phyloP scores from a whole-genome alignment of 257 asterid genomes.

The Plantago major region DNA sequence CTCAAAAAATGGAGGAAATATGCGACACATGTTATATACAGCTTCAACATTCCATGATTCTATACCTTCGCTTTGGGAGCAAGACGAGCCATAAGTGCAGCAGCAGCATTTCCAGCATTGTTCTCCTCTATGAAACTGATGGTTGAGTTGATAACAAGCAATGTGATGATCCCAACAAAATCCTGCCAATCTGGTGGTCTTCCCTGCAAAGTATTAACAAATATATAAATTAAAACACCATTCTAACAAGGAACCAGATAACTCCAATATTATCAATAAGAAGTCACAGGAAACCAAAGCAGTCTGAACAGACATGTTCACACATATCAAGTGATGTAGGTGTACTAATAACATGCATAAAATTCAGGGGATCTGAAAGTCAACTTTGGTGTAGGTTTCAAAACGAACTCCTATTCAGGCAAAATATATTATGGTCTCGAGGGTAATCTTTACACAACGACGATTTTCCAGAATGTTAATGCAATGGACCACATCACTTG shows the following conservation, averaged over 20 bases:
- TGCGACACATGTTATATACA: not conserved
- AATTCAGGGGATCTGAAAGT: not conserved
- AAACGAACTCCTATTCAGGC: no score
- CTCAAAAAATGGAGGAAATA: not conserved
- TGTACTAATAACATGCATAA: not conserved
- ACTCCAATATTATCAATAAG: not conserved
- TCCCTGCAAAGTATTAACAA: constrained; percentile 3
- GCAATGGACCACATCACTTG: not conserved
- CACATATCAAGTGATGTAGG: not conserved
- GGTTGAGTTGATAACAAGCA: constrained; percentile 51
- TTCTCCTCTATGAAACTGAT: constrained; percentile 56
- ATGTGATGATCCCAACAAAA: constrained; percentile 46
- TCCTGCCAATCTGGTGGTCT: constrained; percentile 46
- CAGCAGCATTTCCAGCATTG: constrained; percentile 61
- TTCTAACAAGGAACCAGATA: not conserved
- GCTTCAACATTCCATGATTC: constrained; percentile 5
- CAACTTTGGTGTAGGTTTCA: no score
- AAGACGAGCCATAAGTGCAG: constrained; percentile 57
- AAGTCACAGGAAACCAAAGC: not conserved
- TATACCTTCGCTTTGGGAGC: constrained; percentile 54
- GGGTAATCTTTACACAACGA: not conserved
- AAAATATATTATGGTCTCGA: not conserved
- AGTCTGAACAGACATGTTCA: not conserved
- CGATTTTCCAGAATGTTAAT: not conserved
- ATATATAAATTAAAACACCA: not conserved